Percentiles rank a stretch among this genome's conserved stretches.
Conservation (phyloP, 106 monocot genomes). For the Dioscorea dumetorum region DNA sequence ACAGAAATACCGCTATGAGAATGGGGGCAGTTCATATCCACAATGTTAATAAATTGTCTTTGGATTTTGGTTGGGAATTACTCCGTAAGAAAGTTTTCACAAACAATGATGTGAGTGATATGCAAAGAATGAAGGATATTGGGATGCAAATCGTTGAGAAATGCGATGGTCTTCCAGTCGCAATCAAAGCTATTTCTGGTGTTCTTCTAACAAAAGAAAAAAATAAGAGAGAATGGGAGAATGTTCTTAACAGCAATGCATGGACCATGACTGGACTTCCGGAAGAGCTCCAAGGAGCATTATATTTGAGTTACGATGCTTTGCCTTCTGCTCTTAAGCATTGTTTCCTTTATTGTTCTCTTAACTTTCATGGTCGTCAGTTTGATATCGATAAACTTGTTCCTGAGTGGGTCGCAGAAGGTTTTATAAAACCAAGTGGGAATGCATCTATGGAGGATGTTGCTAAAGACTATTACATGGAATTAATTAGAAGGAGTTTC, state of each 20-base stretch:
- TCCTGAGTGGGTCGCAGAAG: constrained; percentile 23
- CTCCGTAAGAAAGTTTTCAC: constrained; percentile 12
- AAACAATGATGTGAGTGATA: neutral
- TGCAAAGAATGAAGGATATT: constrained; percentile 8
- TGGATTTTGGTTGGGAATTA: constrained; percentile 18
- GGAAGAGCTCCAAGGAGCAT: constrained; percentile 12
- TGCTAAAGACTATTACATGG: constrained; percentile 7
- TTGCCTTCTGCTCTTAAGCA: constrained; percentile 29
- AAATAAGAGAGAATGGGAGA: constrained; percentile 12
- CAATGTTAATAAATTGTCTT: constrained; percentile 6
- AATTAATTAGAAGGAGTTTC: constrained; percentile 24
- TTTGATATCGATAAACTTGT: neutral
- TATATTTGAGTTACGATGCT: constrained; percentile 34
- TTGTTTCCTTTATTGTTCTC: constrained; percentile 26
- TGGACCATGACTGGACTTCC: constrained; percentile 20
- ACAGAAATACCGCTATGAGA: constrained; percentile 9
- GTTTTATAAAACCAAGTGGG: constrained; percentile 12
- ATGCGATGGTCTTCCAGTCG: constrained; percentile 38
- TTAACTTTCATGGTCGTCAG: constrained; percentile 3
- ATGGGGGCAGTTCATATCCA: constrained; percentile 13
- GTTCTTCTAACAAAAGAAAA: constrained; percentile 15
- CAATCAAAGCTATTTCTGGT: constrained; percentile 30
- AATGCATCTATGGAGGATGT: constrained; percentile 1
- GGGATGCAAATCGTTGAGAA: constrained; percentile 23
- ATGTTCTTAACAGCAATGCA: constrained; percentile 11